These are phyloP conservation scores for Fusarium papillatum DNA, from an alignment of 2,329 filamentous ascomycete genomes.

Conservation along the genomic window DNA sequence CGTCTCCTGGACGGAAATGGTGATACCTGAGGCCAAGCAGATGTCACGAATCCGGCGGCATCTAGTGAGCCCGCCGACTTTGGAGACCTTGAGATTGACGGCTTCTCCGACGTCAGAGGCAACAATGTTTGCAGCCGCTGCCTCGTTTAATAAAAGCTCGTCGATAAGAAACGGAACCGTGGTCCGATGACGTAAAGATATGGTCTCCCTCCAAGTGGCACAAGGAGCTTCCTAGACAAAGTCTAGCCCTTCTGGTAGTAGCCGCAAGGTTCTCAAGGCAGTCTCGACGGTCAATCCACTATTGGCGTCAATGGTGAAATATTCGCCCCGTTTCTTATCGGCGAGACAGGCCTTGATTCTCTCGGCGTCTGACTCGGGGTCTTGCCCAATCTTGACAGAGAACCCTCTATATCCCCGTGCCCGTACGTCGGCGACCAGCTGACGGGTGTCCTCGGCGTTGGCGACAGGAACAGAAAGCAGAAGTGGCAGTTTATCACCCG, in stretches of 20 bases:
- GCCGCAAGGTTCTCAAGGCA: conserved; percentile 11
- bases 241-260: conserved; percentile 15
- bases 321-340: conserved; percentile 8
- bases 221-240: conserved; percentile 23
- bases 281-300: conserved; percentile 17
- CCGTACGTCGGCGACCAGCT: background rate
- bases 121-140: conserved; percentile 2
- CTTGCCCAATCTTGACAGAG: conserved; percentile 18
- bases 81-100: conserved; percentile 18
- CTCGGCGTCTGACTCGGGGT: conserved; percentile 1
- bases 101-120: conserved; percentile 14
- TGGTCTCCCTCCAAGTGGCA: conserved; percentile 4
- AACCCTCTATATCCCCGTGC: conserved; percentile 4
- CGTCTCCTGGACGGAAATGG: conserved; percentile 18
- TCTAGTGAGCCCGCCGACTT: conserved; percentile 15
- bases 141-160: conserved; percentile 9
- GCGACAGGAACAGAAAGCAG: conserved; percentile 14
- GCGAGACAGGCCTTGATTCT: conserved; percentile 10
- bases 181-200: conserved; percentile 10
- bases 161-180: conserved; percentile 20
- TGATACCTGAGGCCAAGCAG: conserved; percentile 13
- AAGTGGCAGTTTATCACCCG: conserved; percentile 9
- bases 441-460: conserved; percentile 8
- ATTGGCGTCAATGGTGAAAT: conserved; percentile 20
- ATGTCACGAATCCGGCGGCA: conserved; percentile 15